Percentiles rank a stretch among this genome's conserved stretches.
phyloP scores from a whole-genome alignment of 352 stramenopile species.

The Globisporangium rhizosaccharum region DNA sequence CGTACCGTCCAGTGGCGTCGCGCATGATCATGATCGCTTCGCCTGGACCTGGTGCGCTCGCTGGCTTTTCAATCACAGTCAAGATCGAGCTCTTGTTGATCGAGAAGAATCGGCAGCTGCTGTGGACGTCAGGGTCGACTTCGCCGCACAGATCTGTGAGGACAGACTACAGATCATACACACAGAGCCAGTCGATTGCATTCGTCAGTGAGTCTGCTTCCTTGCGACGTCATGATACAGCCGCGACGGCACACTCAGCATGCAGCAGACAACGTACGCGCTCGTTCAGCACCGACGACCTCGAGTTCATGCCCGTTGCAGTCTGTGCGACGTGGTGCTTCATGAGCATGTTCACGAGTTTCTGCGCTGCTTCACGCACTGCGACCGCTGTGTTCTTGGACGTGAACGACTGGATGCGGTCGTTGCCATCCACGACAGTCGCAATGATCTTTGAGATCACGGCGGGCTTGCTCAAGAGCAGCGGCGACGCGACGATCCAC shows the following conservation, averaged over 20 bases:
- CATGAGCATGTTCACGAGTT: conserved; percentile 83
- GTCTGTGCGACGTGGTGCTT: conserved; percentile 80
- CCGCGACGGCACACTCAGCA: background rate
- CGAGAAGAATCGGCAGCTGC: conserved; percentile 75
- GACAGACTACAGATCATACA: conserved; percentile 28
- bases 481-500: conserved; percentile 72
- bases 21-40: conserved; percentile 78
- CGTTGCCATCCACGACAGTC: conserved; percentile 73
- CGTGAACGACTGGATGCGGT: conserved; percentile 59
- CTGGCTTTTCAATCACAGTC: conserved; percentile 74
- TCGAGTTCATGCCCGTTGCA: conserved; percentile 31
- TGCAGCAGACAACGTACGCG: conserved; percentile 26
- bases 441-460: conserved; percentile 79
- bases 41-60: conserved; percentile 26
- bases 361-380: conserved; percentile 68
- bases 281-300: conserved; percentile 52
- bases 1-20: conserved; percentile 70
- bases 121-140: conserved; percentile 30
- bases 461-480: conserved; percentile 67
- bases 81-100: conserved; percentile 78
- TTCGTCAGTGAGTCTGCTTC: background rate
- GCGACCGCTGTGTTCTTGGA: conserved; percentile 42
- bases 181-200: background rate
- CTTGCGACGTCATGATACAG: too few relatives aligned
- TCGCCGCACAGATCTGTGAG: conserved; percentile 52